Conservation (phyloP, 179 eudicot species). For the Kewa caespitosa region DNA sequence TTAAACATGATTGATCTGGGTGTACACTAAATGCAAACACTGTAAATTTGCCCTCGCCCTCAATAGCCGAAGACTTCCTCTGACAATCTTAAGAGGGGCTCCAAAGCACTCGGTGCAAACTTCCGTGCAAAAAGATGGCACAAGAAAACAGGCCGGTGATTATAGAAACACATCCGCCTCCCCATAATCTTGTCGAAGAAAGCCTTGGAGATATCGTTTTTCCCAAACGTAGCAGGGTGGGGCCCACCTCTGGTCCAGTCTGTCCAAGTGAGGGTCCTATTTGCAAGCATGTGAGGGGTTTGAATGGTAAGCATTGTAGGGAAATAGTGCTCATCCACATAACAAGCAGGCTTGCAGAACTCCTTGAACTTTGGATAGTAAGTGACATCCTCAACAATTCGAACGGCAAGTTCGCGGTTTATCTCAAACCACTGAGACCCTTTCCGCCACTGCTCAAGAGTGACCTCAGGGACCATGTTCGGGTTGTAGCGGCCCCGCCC, state of each 20-base stretch:
- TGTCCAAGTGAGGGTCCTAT: conserved; percentile 42
- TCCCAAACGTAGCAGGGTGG: conserved; percentile 48
- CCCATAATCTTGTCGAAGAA: conserved; percentile 30
- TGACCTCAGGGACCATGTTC: conserved; percentile 44
- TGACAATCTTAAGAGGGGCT: conserved; percentile 39
- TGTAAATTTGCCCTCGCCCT: conserved; percentile 2
- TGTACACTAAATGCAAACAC: neutral
- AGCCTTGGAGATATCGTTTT: conserved; percentile 26
- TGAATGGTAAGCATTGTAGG: conserved; percentile 46
- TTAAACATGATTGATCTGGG: neutral
- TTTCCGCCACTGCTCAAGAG: conserved; percentile 46
- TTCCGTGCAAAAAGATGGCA: conserved; percentile 51
- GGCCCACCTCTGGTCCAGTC: conserved; percentile 58
- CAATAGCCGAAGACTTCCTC: conserved; percentile 34
- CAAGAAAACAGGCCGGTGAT: conserved; percentile 30
- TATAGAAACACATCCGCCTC: conserved; percentile 33
- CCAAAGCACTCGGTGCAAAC: conserved; percentile 43
- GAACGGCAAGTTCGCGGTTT: conserved; percentile 39
- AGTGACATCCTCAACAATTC: conserved; percentile 32
- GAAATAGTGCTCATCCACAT: conserved; percentile 54
- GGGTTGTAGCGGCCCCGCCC: conserved; percentile 43
- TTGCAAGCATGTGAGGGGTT: conserved; percentile 39
- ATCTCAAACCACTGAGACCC: conserved; percentile 54
- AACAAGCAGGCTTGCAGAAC: conserved; percentile 50
- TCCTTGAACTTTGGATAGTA: conserved; percentile 43